A percentile compares a stretch with the other conserved stretches of the same genome.
Evolutionary conservation across 2,329 filamentous ascomycete genomes (phyloP).

Genomic region (Parascedosporium putredinis): DNA sequence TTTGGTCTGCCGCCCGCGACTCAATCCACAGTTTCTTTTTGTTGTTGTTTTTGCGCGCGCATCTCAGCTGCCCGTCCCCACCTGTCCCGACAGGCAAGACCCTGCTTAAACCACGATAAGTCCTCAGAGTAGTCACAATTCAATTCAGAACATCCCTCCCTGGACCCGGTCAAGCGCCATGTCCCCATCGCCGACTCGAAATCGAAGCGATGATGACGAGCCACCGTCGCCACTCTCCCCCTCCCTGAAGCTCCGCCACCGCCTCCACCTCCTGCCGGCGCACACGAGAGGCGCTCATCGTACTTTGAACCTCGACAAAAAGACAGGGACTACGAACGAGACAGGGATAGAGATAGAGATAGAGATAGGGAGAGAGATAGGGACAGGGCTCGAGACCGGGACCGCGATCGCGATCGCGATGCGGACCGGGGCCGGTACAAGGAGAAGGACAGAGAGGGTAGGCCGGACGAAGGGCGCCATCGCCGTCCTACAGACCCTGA

Average conservation of each 20-base stretch:
- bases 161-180: not conserved
- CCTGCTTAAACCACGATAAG: too few species aligned
- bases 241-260: slow-evolving; percentile 2
- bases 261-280: slow-evolving; percentile 2
- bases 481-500: slow-evolving; percentile 8
- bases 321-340: slow-evolving; percentile 8
- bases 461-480: slow-evolving; percentile 2
- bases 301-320: slow-evolving; percentile 1
- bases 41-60: too few species aligned
- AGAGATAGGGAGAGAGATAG: slow-evolving; percentile 9
- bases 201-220: slow-evolving; percentile 2
- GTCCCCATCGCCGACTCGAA: not conserved
- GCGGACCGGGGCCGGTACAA: slow-evolving; percentile 12
- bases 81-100: too few species aligned
- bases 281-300: slow-evolving; percentile 4
- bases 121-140: too few species aligned
- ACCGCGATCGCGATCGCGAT: slow-evolving; percentile 11
- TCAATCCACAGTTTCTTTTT: too few species aligned
- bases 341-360: slow-evolving; percentile 9
- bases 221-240: slow-evolving; percentile 7
- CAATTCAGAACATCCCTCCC: too few species aligned
- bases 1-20: too few species aligned
- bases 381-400: slow-evolving; percentile 5
- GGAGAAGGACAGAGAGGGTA: slow-evolving; percentile 12
- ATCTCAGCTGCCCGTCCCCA: too few species aligned